A percentile compares a stretch with the other conserved stretches of the same genome.
Evolutionary conservation across 768 basidiomycete genomes (phyloP).

Genomic region (Cantharellus anzutake): DNA sequence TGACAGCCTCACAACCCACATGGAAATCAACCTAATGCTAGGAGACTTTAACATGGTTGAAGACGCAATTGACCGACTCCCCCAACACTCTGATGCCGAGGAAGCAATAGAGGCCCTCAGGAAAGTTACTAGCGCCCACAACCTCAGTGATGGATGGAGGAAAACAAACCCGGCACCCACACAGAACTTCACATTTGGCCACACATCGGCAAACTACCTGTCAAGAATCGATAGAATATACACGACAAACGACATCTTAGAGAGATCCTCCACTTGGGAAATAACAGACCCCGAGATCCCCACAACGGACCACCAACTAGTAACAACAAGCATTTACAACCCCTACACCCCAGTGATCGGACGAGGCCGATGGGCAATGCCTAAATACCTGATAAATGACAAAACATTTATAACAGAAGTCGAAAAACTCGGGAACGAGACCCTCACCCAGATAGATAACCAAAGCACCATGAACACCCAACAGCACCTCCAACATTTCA

Average conservation of each 20-base stretch:
- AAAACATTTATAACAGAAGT: neutral
- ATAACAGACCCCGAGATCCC: neutral
- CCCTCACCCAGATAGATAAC: neutral
- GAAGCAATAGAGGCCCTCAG: neutral
- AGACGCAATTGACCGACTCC: neutral
- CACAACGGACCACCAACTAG: neutral
- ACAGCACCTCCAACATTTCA: neutral
- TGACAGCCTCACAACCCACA: neutral
- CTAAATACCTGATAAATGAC: neutral
- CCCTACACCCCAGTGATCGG: neutral
- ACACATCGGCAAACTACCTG: neutral
- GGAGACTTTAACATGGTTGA: conserved; percentile 1
- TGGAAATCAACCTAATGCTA: neutral
- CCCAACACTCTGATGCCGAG: neutral
- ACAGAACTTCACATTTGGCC: neutral
- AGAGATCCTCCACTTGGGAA: neutral
- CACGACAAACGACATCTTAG: neutral
- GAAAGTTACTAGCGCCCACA: neutral
- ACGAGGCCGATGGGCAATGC: neutral
- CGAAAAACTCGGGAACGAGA: neutral
- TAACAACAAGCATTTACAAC: neutral
- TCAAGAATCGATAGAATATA: neutral
- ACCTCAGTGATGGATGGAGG: neutral
- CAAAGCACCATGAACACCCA: neutral
- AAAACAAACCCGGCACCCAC: neutral